Conservation (phyloP, 2,329 filamentous ascomycete species). For the Fulvia fulva region DNA sequence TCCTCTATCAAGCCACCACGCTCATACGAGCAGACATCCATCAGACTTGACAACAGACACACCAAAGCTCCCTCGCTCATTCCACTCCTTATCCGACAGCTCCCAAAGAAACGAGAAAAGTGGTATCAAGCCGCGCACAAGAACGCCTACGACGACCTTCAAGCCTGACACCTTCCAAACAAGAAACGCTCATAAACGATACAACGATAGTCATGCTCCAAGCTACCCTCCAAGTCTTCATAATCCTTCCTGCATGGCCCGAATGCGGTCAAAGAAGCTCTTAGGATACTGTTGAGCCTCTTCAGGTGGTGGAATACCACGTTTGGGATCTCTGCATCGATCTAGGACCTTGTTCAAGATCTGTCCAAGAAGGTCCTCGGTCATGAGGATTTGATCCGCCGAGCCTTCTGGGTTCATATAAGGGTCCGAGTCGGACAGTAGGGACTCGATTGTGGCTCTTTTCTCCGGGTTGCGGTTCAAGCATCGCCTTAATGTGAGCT, state of each 20-base stretch:
- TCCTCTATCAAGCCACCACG: neutral
- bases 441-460: conserved; percentile 54
- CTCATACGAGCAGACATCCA: neutral
- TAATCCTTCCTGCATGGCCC: conserved; percentile 38
- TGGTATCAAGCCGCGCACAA: neutral
- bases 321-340: conserved; percentile 51
- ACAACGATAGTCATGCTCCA: neutral
- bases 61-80: neutral
- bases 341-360: conserved; percentile 59
- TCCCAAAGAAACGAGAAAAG: neutral
- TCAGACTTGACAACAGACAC: neutral
- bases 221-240: conserved; percentile 4
- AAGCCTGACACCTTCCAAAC: neutral
- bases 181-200: neutral
- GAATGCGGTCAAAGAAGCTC: conserved; percentile 47
- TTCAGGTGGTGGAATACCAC: conserved; percentile 53
- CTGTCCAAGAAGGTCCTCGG: conserved; percentile 56
- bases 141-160: neutral
- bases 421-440: conserved; percentile 53
- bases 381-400: conserved; percentile 48
- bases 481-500: conserved; percentile 55
- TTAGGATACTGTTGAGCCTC: conserved; percentile 48
- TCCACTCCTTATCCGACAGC: neutral
- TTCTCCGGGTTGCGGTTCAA: conserved; percentile 55
- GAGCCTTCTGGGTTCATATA: conserved; percentile 56